Percentiles rank a stretch among this genome's conserved stretches.
Evolutionary conservation across 2,329 filamentous ascomycete genomes (phyloP).

Genomic region (Fusarium lyarnte): DNA sequence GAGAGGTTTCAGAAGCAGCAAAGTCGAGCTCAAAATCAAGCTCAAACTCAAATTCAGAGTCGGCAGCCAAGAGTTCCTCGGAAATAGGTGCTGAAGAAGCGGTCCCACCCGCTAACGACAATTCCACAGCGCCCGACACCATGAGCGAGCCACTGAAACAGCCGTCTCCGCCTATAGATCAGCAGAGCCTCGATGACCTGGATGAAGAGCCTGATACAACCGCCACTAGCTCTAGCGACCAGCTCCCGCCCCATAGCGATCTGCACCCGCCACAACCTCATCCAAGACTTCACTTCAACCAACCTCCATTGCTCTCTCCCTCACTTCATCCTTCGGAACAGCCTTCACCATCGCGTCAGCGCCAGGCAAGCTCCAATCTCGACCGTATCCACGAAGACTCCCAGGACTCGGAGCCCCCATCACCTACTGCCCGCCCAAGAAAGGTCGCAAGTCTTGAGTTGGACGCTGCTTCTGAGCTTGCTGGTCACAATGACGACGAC

Average conservation of each 20-base stretch:
- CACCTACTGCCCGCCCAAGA: conserved; percentile 23
- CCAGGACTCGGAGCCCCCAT: conserved; percentile 16
- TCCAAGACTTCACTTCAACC: conserved; percentile 28
- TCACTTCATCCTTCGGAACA: conserved; percentile 30
- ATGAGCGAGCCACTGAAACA: conserved; percentile 36
- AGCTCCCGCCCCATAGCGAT: conserved; percentile 36
- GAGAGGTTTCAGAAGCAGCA: conserved; percentile 21
- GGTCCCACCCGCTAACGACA: conserved; percentile 36
- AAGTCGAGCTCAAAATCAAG: conserved; percentile 15
- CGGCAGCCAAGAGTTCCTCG: conserved; percentile 15
- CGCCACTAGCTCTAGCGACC: conserved; percentile 39
- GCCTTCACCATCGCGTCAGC: conserved; percentile 33
- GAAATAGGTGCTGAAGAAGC: conserved; percentile 21
- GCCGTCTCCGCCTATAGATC: conserved; percentile 30
- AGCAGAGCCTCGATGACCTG: conserved; percentile 30
- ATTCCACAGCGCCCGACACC: conserved; percentile 20
- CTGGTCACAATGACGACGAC: conserved; percentile 41
- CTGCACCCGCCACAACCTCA: conserved; percentile 36
- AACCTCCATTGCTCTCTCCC: conserved; percentile 33
- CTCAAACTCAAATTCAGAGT: conserved; percentile 8
- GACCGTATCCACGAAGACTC: conserved; percentile 41
- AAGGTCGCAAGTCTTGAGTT: conserved; percentile 33
- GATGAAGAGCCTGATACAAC: conserved; percentile 34
- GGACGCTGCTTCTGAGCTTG: conserved; percentile 31
- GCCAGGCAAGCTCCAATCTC: conserved; percentile 39